Conservation (phyloP, 2,329 filamentous ascomycete species). For the Macrophomina pseudophaseolina region DNA sequence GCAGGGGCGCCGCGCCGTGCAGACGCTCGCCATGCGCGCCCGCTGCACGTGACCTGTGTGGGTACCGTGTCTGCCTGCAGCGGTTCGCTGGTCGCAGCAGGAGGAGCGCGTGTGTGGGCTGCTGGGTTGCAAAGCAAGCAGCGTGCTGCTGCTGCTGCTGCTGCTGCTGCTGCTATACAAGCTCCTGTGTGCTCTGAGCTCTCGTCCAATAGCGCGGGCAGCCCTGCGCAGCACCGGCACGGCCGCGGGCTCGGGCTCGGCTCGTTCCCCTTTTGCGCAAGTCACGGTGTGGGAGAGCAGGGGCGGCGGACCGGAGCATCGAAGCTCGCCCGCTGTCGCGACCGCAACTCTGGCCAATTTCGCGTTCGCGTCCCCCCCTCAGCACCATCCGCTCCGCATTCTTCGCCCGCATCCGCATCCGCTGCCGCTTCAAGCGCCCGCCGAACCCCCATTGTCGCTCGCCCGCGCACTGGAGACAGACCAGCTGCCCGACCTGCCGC, state of each 20-base stretch:
- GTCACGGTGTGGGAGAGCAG: conserved; percentile 23
- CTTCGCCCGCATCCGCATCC: conserved; percentile 9
- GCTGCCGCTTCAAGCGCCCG: conserved; percentile 5
- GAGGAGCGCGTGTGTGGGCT: neutral
- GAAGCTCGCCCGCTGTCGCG: conserved; percentile 21
- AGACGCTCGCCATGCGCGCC: neutral
- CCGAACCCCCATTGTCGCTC: conserved; percentile 4
- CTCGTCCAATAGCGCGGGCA: conserved; percentile 1
- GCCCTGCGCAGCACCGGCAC: conserved; percentile 3
- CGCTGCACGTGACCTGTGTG: conserved; percentile 2
- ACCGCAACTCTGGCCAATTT: conserved; percentile 22
- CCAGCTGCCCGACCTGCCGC: conserved; percentile 7
- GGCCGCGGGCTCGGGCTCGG: conserved; percentile 19
- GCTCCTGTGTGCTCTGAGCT: neutral
- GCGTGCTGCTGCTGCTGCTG: neutral
- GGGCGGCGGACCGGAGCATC: conserved; percentile 18
- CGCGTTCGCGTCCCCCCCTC: conserved; percentile 23
- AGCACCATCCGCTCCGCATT: conserved; percentile 20
- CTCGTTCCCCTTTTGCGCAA: conserved; percentile 23
- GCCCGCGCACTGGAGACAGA: neutral
- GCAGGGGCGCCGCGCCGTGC: neutral
- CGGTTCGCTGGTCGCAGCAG: neutral
- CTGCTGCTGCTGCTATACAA: no score
- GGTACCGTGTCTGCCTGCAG: neutral
- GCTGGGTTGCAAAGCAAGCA: neutral